Evolutionary conservation across 129 eudicot species (phyloP), one percentile per base, ranked within the genome.

Genomic region (Solidago caesia): DNA sequence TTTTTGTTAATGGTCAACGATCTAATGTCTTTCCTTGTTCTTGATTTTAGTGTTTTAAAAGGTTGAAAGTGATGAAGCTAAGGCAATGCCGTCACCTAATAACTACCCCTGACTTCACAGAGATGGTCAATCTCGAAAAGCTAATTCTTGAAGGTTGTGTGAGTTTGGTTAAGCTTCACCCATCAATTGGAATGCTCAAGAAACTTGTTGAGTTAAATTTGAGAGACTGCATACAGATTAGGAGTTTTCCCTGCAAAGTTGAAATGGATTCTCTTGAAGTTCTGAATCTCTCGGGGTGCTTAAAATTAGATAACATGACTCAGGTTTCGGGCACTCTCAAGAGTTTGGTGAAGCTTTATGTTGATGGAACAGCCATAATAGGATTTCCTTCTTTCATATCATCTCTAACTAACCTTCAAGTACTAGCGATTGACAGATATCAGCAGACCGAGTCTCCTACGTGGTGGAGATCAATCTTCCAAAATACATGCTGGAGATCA

Each of bases 101-200:
- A 14, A 70, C 46, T 49, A 70, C 62, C 74, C 74, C 72, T 0
- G 5, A 68, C 39, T 68, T 68, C 44, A 21, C 58, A 26, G 15
- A 49, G 44, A 68, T 10, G 4, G 51, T 29, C 29, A 70, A 70
- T 51, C 74, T 70, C 0, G 62, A 70, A 51, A 47, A 70, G 47
- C 48, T 70, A 6, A 27, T 13, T 70, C 74, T 70, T 51, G 74
- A 70, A 27, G 74, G 74, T n/a, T 70, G 74, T 70, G 74, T 51
- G 48, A 70, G 7, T 52, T 7, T 70, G 62, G 60, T 39, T 49
- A n/a, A 70, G 33, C 13, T 51, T 14, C 74, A 70, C 74, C 74
- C 62, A 51, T 70, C 74, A 9, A 13, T 70, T 70, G 47, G 62
- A 27, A 13, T 14, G 74, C 62, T 70, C 13, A 70, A 70, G 62